These are phyloP conservation scores for Sclerotinia minor DNA, from an alignment of 2,329 filamentous ascomycete species.

Conservation along the genomic window DNA sequence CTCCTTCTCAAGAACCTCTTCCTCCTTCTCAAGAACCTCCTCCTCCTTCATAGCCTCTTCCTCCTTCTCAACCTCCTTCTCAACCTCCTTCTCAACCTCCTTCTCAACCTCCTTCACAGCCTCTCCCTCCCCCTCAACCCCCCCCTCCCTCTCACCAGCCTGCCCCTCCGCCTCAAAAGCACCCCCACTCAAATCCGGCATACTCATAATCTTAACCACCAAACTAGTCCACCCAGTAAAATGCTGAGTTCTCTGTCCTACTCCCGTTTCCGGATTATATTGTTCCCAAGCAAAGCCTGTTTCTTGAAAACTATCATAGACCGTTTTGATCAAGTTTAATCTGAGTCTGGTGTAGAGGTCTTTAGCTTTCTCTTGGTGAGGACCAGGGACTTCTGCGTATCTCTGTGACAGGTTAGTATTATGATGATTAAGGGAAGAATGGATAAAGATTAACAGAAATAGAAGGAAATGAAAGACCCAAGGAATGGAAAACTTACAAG, in stretches of 20 bases:
- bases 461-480: not conserved
- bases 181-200: slow-evolving; percentile 63
- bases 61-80: no score
- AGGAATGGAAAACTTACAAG: slow-evolving; percentile 57
- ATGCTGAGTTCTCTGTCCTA: slow-evolving; percentile 93
- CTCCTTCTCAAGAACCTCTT: no score
- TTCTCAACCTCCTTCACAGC: no score
- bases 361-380: slow-evolving; percentile 67
- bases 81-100: not conserved
- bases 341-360: slow-evolving; percentile 75
- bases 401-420: slow-evolving; percentile 47
- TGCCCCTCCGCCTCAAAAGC: slow-evolving; percentile 26
- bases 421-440: not conserved
- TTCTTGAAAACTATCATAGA: slow-evolving; percentile 82
- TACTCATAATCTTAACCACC: slow-evolving; percentile 95
- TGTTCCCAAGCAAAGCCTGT: slow-evolving; percentile 99
- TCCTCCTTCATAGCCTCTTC: not conserved
- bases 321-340: slow-evolving; percentile 82
- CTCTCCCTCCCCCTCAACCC: no score
- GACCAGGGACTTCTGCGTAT: slow-evolving; percentile 59
- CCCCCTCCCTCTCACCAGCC: no score
- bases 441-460: not conserved
- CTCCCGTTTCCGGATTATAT: slow-evolving; percentile 90
- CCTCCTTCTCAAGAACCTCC: no score
- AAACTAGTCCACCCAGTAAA: slow-evolving; percentile 99